Conservation (phyloP, 352 stramenopile species). For the Phytophthora hybrid region DNA sequence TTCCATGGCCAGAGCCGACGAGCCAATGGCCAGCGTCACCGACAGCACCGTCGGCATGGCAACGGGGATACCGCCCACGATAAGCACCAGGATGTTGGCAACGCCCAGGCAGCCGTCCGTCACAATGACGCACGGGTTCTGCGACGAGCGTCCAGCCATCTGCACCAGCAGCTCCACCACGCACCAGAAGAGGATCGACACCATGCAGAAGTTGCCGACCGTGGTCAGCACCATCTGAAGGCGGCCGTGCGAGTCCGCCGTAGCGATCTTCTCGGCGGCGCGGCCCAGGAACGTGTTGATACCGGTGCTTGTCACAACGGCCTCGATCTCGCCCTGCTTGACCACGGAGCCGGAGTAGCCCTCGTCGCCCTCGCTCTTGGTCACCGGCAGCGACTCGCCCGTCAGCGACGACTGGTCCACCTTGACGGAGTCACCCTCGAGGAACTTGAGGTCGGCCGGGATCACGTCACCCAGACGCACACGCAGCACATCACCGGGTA, state of each 20-base stretch:
- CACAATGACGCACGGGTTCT: slow-evolving; percentile 86
- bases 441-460: slow-evolving; percentile 89
- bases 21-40: slow-evolving; percentile 92
- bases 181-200: slow-evolving; percentile 83
- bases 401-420: slow-evolving; percentile 93
- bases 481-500: slow-evolving; percentile 72
- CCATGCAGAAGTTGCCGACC: slow-evolving; percentile 90
- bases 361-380: slow-evolving; percentile 73
- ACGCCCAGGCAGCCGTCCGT: slow-evolving; percentile 63
- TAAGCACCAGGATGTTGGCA: slow-evolving; percentile 82
- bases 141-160: slow-evolving; percentile 59
- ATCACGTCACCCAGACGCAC: slow-evolving; percentile 90
- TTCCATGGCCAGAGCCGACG: slow-evolving; percentile 86
- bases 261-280: slow-evolving; percentile 76
- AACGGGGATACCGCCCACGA: slow-evolving; percentile 92
- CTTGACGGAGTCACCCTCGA: slow-evolving; percentile 78
- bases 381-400: slow-evolving; percentile 92
- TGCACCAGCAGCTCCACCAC: slow-evolving; percentile 85
- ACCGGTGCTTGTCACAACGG: slow-evolving; percentile 39
- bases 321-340: slow-evolving; percentile 88
- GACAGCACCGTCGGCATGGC: slow-evolving; percentile 93
- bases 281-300: slow-evolving; percentile 91
- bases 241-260: slow-evolving; percentile 74
- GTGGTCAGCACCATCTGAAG: slow-evolving; percentile 92
- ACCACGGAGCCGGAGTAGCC: slow-evolving; percentile 83